A percentile compares a stretch with the other conserved stretches of the same genome.
These are phyloP conservation scores for Urtica urens DNA, from an alignment of 306 rosid genomes.

Conservation along the genomic window DNA sequence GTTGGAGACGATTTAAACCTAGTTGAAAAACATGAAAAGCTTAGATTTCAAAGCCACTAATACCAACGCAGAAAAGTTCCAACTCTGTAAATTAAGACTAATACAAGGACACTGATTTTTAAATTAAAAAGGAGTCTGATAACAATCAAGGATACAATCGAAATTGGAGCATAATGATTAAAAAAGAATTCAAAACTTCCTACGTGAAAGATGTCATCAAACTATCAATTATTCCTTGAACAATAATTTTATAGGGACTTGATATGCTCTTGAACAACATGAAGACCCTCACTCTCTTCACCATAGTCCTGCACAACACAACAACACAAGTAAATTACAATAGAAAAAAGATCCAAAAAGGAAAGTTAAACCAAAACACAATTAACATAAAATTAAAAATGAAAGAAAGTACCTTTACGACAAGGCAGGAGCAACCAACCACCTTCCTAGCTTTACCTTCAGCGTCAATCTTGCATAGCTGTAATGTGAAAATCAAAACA, in stretches of 20 bases:
- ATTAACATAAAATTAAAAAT: neutral
- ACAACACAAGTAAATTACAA: neutral
- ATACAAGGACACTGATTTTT: too few relatives aligned
- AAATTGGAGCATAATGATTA: too few relatives aligned
- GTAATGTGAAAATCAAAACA: constrained; percentile 9
- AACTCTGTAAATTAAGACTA: too few relatives aligned
- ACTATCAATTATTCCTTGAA: constrained; percentile 2
- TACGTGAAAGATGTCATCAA: constrained; percentile 10
- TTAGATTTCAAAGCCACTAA: too few relatives aligned
- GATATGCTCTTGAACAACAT: constrained; percentile 33
- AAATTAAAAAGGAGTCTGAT: too few relatives aligned
- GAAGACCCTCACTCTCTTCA: constrained; percentile 31
- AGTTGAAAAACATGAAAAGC: too few relatives aligned
- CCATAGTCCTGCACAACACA: constrained; percentile 26
- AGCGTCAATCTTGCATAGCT: constrained; percentile 73
- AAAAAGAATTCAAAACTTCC: constrained; percentile 15
- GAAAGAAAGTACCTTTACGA: constrained; percentile 46
- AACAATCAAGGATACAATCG: too few relatives aligned
- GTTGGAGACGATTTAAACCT: too few relatives aligned
- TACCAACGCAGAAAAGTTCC: too few relatives aligned
- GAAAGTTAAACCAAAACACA: neutral
- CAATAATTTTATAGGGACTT: constrained; percentile 25
- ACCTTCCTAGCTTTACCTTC: constrained; percentile 73
- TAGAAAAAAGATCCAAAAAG: neutral
- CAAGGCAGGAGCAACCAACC: constrained; percentile 56